Conservation (phyloP, 169 alveolate genomes). For the Plasmodium reichenowi region DNA sequence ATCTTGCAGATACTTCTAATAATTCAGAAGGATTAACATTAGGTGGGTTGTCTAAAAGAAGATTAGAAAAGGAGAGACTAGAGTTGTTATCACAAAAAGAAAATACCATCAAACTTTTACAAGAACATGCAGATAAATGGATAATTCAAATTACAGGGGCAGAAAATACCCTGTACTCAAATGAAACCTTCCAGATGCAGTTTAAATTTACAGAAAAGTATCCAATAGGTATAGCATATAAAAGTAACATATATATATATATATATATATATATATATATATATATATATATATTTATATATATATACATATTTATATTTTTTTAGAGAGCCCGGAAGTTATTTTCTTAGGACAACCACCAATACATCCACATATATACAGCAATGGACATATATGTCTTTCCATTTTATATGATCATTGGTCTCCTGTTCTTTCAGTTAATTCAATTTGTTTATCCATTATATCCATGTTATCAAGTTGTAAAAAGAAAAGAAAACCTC, state of each 20-base stretch:
- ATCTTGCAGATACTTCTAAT: neutral
- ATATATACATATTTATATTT: neutral
- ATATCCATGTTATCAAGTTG: constrained; percentile 81
- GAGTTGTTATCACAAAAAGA: constrained; percentile 56
- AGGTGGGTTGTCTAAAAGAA: constrained; percentile 62
- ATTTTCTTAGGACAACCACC: constrained; percentile 92
- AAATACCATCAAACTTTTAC: constrained; percentile 58
- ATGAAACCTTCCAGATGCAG: constrained; percentile 76
- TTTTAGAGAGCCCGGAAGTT: constrained; percentile 92
- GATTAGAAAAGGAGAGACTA: constrained; percentile 63
- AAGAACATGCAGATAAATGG: constrained; percentile 76
- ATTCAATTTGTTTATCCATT: constrained; percentile 78
- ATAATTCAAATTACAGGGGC: constrained; percentile 80
- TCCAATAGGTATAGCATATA: constrained; percentile 76
- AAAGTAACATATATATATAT: neutral
- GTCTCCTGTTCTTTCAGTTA: constrained; percentile 84
- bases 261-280: neutral
- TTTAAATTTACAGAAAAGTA: constrained; percentile 78
- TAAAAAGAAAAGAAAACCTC: constrained; percentile 70
- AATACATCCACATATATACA: constrained; percentile 95
- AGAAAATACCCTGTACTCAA: constrained; percentile 75
- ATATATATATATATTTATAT: neutral
- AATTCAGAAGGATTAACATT: constrained; percentile 28
- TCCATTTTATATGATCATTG: constrained; percentile 88
- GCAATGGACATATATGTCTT: constrained; percentile 95